Percentiles rank a stretch among this genome's conserved stretches.
phyloP scores from a whole-genome alignment of 2,329 filamentous ascomycete species.

The Remersonia thermophila region DNA sequence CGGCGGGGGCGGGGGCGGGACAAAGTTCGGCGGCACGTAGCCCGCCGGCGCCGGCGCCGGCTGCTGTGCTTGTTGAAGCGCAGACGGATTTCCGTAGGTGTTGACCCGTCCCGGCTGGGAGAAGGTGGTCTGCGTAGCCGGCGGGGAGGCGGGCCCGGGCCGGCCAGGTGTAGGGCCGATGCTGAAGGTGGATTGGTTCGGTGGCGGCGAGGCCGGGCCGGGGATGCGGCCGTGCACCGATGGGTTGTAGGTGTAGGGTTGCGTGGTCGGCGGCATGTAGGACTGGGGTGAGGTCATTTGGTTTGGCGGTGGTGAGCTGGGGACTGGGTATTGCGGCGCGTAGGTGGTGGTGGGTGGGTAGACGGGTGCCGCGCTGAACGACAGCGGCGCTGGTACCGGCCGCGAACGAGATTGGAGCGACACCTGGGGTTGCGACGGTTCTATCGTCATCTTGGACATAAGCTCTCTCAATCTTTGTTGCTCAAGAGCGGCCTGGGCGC shows the following conservation, averaged over 20 bases:
- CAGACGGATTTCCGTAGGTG: constrained; percentile 34
- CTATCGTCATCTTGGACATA: constrained; percentile 93
- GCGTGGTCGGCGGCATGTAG: constrained; percentile 24
- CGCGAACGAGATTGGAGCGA: constrained; percentile 13
- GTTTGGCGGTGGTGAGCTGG: constrained; percentile 42
- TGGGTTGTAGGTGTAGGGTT: constrained; percentile 37
- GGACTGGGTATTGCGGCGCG: constrained; percentile 46
- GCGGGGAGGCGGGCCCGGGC: constrained; percentile 41
- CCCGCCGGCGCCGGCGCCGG: constrained; percentile 27
- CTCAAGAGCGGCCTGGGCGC: constrained; percentile 61
- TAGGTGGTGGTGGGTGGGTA: constrained; percentile 42
- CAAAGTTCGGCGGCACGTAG: constrained; percentile 44
- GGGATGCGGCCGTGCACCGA: constrained; percentile 46
- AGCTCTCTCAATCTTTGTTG: constrained; percentile 73
- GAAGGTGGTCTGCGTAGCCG: constrained; percentile 45
- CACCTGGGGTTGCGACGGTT: constrained; percentile 33
- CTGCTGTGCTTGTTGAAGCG: constrained; percentile 24
- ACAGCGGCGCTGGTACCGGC: constrained; percentile 24
- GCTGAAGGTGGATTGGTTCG: constrained; percentile 44
- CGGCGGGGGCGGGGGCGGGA: constrained; percentile 51
- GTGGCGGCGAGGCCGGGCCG: constrained; percentile 46
- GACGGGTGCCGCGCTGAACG: constrained; percentile 27
- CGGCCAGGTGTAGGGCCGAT: constrained; percentile 26
- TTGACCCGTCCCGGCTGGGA: constrained; percentile 36
- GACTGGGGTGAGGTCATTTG: constrained; percentile 31